Evolutionary conservation across 148 eudicot species (phyloP).

Genomic region (Pharnaceum exiguum): DNA sequence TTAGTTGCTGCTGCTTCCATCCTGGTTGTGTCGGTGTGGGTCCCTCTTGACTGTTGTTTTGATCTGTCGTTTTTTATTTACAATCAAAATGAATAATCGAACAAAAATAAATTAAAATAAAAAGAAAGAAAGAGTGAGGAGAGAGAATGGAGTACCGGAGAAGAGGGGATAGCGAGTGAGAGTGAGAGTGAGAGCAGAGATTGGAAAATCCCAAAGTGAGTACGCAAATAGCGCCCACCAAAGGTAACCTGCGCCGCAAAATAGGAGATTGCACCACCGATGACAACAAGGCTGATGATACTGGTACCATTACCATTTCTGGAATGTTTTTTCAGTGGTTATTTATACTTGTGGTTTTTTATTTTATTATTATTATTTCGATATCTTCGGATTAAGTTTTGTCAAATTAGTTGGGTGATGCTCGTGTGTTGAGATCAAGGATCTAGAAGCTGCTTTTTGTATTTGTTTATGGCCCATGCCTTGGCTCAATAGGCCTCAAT

Average conservation of each 20-base stretch:
- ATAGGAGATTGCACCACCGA: constrained; percentile 38
- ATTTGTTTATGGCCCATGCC: too few species aligned
- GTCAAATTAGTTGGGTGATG: too few species aligned
- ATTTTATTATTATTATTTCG: too few species aligned
- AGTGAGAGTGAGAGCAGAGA: constrained; percentile 37
- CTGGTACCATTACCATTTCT: too few species aligned
- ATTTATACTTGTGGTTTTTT: too few species aligned
- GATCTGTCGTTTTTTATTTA: constrained; percentile 51
- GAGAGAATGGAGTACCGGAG: constrained; percentile 32
- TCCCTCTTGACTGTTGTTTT: constrained; percentile 35
- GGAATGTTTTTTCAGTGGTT: too few species aligned
- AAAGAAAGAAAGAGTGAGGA: neutral
- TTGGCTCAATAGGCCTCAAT: too few species aligned
- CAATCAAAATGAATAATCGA: neutral
- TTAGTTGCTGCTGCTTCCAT: constrained; percentile 61
- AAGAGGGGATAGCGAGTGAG: constrained; percentile 34
- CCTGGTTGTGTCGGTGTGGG: constrained; percentile 23
- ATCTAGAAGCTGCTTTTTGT: too few species aligned
- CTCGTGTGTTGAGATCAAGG: too few species aligned
- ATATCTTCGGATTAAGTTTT: too few species aligned
- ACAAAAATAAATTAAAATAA: neutral
- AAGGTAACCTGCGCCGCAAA: constrained; percentile 53
- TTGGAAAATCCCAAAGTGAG: constrained; percentile 68
- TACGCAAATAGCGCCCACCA: constrained; percentile 81
- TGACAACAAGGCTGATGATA: neutral